Conservation (phyloP, 805 yeast genomes). For the Kazachstania kunashirensis region DNA sequence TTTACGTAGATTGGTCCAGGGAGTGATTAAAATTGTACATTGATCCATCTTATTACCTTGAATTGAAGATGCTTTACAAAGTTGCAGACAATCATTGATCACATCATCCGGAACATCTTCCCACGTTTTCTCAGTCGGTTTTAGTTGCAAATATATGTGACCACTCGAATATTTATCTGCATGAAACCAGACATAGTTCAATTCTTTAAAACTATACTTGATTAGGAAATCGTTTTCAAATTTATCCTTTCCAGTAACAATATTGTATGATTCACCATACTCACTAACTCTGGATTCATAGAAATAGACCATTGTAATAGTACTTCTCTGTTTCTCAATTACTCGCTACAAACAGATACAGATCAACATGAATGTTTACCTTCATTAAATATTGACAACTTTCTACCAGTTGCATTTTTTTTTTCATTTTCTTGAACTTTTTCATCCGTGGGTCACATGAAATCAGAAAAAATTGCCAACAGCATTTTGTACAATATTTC, state of each 20-base stretch:
- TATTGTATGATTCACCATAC: constrained; percentile 9
- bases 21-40: constrained; percentile 60
- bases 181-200: constrained; percentile 61
- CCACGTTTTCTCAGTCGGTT: constrained; percentile 36
- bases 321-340: too few species aligned
- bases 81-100: constrained; percentile 51
- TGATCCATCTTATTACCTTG: constrained; percentile 63
- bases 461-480: too few species aligned
- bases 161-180: constrained; percentile 71
- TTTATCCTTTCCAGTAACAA: constrained; percentile 61
- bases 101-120: constrained; percentile 44
- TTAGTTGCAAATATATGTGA: constrained; percentile 58
- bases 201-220: constrained; percentile 53
- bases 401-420: too few species aligned
- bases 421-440: too few species aligned
- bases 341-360: too few species aligned
- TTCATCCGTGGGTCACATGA: too few species aligned
- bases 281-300: constrained; percentile 21
- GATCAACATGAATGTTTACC: too few species aligned
- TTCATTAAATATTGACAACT: too few species aligned
- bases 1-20: constrained; percentile 59
- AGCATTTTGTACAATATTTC: too few species aligned
- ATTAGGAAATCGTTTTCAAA: constrained; percentile 55
- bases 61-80: constrained; percentile 70
- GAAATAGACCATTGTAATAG: constrained; percentile 21